These are phyloP conservation scores for Magnolia changhungtana DNA, from an alignment of 164 flowering plant species.

Conservation along the genomic window DNA sequence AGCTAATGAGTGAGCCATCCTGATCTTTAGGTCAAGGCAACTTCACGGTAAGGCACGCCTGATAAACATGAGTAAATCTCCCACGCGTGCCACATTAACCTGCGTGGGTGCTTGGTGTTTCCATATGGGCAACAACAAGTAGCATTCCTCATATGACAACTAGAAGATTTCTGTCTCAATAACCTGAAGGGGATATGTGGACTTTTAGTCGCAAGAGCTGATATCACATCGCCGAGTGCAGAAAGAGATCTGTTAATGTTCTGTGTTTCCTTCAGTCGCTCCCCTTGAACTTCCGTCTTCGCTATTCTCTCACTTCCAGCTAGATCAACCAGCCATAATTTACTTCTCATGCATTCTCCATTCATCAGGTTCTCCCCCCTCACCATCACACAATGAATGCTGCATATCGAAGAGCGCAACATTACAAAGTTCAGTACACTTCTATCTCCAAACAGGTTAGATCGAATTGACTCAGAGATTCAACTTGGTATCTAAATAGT, in stretches of 20 bases:
- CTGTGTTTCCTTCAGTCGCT: constrained; percentile 88
- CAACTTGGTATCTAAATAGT: no score
- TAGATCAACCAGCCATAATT: constrained; percentile 90
- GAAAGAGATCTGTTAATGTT: constrained; percentile 91
- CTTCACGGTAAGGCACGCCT: background rate
- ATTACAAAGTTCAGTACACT: constrained; percentile 12
- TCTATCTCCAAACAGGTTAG: background rate
- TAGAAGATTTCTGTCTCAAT: background rate
- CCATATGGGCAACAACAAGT: background rate
- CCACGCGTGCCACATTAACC: background rate
- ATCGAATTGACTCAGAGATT: background rate
- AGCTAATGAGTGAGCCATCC: background rate
- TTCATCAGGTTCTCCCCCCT: constrained; percentile 80
- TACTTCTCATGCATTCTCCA: constrained; percentile 94
- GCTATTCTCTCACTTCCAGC: constrained; percentile 98
- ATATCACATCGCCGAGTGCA: constrained; percentile 98
- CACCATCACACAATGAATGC: constrained; percentile 96
- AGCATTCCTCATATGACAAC: background rate
- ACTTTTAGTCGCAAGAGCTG: constrained; percentile 87
- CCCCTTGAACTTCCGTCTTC: constrained; percentile 95
- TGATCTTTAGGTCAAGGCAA: background rate
- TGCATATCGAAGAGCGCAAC: constrained; percentile 25
- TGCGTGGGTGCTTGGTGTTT: background rate
- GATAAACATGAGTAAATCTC: background rate
- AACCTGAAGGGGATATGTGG: constrained; percentile 94